Evolutionary conservation across 441 rosid genomes (phyloP).

Genomic region (Aquilaria agallochum): DNA sequence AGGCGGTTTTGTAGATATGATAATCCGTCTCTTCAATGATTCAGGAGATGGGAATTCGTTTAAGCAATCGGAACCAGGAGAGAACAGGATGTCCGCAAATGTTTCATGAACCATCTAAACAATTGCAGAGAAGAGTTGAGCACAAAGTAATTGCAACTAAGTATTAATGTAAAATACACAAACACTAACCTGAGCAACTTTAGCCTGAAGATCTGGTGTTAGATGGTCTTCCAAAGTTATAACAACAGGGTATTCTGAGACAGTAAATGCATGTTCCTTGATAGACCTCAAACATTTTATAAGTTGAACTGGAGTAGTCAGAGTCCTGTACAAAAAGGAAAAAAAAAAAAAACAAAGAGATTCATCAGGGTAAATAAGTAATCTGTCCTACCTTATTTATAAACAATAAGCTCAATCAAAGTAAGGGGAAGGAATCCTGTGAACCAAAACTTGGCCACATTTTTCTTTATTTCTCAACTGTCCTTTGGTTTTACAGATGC

Average conservation of each 20-base stretch:
- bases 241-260: conserved; percentile 79
- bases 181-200: conserved; percentile 72
- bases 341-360: conserved; percentile 2
- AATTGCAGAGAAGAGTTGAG: conserved; percentile 19
- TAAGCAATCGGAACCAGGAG: conserved; percentile 63
- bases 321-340: conserved; percentile 46
- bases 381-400: not conserved
- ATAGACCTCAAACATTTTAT: conserved; percentile 71
- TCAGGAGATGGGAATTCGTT: conserved; percentile 82
- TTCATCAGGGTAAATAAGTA: no score
- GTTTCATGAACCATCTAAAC: conserved; percentile 71
- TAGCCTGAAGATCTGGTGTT: conserved; percentile 74
- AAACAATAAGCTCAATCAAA: no score
- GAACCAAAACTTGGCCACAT: not conserved
- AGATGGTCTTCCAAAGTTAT: conserved; percentile 97
- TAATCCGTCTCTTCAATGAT: conserved; percentile 50
- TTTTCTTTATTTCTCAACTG: not conserved
- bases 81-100: conserved; percentile 73
- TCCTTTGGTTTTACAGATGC: no score
- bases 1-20: conserved; percentile 93
- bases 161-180: conserved; percentile 5
- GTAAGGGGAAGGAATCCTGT: no score
- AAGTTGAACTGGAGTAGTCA: conserved; percentile 87
- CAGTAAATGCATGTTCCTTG: conserved; percentile 67
- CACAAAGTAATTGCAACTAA: conserved; percentile 7